Evolutionary conservation across 2,329 filamentous ascomycete species (phyloP).

Genomic region (Paecilomyces fulvus): DNA sequence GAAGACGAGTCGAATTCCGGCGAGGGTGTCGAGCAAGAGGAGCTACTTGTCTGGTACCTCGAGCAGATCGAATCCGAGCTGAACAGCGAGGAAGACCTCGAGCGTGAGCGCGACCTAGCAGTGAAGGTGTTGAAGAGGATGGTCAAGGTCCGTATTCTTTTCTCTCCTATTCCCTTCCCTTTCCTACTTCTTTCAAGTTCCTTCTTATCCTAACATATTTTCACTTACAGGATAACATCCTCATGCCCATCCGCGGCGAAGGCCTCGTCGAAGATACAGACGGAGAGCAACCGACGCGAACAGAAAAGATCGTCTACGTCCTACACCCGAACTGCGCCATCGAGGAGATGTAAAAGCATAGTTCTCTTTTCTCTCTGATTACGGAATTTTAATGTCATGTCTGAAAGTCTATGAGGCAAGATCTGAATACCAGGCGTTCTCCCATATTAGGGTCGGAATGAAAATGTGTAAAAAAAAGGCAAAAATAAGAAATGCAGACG

Average conservation of each 20-base stretch:
- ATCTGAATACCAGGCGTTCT: neutral
- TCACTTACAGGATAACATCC: constrained; percentile 46
- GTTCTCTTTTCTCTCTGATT: constrained; percentile 4
- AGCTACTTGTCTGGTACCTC: constrained; percentile 79
- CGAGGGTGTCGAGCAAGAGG: constrained; percentile 78
- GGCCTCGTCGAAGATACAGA: constrained; percentile 69
- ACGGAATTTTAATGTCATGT: constrained; percentile 2
- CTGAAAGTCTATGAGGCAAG: neutral
- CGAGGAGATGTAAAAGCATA: constrained; percentile 41
- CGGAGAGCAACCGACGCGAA: constrained; percentile 39
- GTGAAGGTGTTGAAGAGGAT: constrained; percentile 88
- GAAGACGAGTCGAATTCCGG: constrained; percentile 68
- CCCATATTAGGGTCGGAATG: neutral
- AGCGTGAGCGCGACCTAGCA: constrained; percentile 63
- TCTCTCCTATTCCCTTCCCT: neutral
- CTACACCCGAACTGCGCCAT: constrained; percentile 89
- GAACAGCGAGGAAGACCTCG: constrained; percentile 69
- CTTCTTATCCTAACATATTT: neutral
- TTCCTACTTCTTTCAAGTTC: neutral
- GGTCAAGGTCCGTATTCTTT: constrained; percentile 65
- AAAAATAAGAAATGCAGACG: neutral
- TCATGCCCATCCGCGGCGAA: constrained; percentile 63
- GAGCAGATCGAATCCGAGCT: constrained; percentile 83
- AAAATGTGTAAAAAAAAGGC: neutral
- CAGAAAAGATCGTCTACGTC: constrained; percentile 63